Base-by-base conservation (phyloP, 768 basidiomycete species). In the Leccinum rimulosum region DNA sequence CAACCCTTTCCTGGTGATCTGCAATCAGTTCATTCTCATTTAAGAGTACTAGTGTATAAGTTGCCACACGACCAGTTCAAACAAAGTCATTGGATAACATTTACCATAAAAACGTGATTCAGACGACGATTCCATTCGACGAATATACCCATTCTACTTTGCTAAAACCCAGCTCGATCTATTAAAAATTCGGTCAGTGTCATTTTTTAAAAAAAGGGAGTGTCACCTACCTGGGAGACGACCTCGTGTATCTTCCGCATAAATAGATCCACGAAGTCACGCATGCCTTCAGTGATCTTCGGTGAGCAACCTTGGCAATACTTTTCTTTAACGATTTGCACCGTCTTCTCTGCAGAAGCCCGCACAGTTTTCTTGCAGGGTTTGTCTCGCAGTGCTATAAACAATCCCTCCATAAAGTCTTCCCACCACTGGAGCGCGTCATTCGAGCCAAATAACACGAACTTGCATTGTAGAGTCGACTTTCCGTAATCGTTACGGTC, bases 371-470 rank as follows among this genome's bases (percentile, higher is more conserved):
- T 58, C 11, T 51, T 57, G 47, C 61, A 71, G 1, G 70, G 62
- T 33, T 30, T 67, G 22, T 68, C 64, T 27, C 52, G 58, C 50
- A 72, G 51, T 11, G 25, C 62, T 5, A 15, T 4, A 27, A 61
- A 66, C 0, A 50, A 56, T 22, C 52, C 48, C 6, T 59, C 55
- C 69, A 70, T 57, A 38, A 64, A 71, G 12, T 58, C 31, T 4
- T 59, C 54, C 70, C 70, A 71, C 70, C 66, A 69, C 4, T 55
- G 30, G n/a, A 55, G 45, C n/a, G 56, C 17, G 4, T 2, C 0
- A 3, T 17, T 38, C 12, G 12, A 35, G 8, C 6, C 1, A 9
- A 60, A 60, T 15, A 55, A 15, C 12, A 4, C 14, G 3, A 57
- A 57, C 12, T n/a, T 28, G 1, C 6, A 1, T 48, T 14, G 25